These are phyloP conservation scores for Oehlia diaphana DNA, from an alignment of 192 early-diverging fungal species.

Conservation along the genomic window DNA sequence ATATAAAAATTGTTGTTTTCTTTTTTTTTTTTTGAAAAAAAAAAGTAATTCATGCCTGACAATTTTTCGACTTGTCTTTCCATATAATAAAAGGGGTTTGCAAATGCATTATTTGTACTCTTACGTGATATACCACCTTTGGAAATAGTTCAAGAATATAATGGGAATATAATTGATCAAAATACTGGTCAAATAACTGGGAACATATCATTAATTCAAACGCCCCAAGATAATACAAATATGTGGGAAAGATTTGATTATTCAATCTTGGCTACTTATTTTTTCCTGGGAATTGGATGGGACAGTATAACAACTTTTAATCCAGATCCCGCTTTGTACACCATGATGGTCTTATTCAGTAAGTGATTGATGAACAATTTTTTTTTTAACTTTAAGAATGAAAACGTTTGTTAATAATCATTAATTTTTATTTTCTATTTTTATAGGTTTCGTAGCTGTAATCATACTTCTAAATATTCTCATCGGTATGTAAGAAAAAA, in stretches of 20 bases:
- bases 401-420: too few relatives aligned
- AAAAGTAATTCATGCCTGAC: not conserved
- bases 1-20: not conserved
- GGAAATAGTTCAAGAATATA: not conserved
- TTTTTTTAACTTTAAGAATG: not conserved
- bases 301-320: not conserved
- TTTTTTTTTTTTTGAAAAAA: not conserved
- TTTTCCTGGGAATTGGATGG: conserved; percentile 13
- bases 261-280: conserved; percentile 1
- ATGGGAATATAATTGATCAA: not conserved
- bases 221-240: not conserved
- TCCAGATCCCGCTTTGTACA: not conserved
- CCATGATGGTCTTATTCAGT: conserved; percentile 10
- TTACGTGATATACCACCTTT: not conserved
- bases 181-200: not conserved
- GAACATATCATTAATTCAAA: not conserved
- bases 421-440: not conserved
- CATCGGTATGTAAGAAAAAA: not conserved
- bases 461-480: conserved; percentile 3
- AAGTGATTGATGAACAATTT: not conserved
- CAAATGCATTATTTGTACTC: conserved; percentile 9
- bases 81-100: not conserved
- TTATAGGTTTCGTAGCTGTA: not conserved
- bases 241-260: not conserved
- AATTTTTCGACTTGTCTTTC: not conserved